phyloP scores from a whole-genome alignment of 2,329 filamentous ascomycete species.

The Calonectria hawksworthii region DNA sequence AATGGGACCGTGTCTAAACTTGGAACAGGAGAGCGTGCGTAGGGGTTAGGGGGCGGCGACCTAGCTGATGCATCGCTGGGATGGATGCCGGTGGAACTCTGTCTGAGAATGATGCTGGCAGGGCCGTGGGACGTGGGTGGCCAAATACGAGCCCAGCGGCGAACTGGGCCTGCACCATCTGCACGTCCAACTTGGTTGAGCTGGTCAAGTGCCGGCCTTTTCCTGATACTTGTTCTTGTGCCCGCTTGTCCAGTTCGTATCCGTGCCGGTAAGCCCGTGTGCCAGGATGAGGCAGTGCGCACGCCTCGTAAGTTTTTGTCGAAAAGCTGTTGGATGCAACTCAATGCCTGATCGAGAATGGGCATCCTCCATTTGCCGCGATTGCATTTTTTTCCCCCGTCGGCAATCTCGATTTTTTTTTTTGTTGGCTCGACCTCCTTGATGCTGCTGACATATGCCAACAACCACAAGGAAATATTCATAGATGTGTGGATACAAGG shows the following conservation, averaged over 20 bases:
- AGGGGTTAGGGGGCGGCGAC: constrained; percentile 24
- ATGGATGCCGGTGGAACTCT: constrained; percentile 18
- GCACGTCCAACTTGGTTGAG: constrained; percentile 8
- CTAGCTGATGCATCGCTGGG: constrained; percentile 12
- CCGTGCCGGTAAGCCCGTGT: constrained; percentile 14
- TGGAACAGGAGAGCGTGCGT: constrained; percentile 30
- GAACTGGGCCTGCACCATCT: constrained; percentile 15
- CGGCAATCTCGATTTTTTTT: not conserved
- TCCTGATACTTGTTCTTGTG: constrained; percentile 10
- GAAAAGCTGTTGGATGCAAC: not conserved
- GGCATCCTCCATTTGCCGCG: not conserved
- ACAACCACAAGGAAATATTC: not conserved
- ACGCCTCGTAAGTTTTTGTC: constrained; percentile 4
- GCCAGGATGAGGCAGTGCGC: constrained; percentile 17
- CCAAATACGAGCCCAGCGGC: constrained; percentile 32
- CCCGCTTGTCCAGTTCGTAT: constrained; percentile 24
- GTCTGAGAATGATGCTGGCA: constrained; percentile 13
- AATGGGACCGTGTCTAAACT: constrained; percentile 33
- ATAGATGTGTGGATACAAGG: constrained; percentile 12
- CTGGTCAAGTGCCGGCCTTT: constrained; percentile 7
- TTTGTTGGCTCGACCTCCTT: not conserved
- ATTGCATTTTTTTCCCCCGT: not conserved
- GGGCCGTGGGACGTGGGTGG: constrained; percentile 10
- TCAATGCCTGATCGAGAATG: not conserved
- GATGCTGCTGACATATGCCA: constrained; percentile 25